Evolutionary conservation across 2,329 filamentous ascomycete genomes (phyloP).

Genomic region (Bipolaris gigantea): DNA sequence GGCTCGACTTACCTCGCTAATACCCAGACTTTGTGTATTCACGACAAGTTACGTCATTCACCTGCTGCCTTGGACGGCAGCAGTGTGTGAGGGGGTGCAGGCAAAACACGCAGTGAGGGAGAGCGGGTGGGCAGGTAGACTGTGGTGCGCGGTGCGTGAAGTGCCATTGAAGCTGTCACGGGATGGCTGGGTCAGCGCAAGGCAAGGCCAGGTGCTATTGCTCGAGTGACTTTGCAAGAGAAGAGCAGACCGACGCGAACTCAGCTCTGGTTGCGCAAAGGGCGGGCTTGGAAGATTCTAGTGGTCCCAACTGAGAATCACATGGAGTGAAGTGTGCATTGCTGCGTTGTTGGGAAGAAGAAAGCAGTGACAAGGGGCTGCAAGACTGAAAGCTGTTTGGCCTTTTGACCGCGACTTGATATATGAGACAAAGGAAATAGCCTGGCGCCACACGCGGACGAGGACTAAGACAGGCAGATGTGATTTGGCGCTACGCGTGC

Average conservation of each 20-base stretch:
- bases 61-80: background rate
- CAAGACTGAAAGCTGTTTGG: background rate
- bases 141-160: background rate
- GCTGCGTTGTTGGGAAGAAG: background rate
- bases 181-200: too few species aligned
- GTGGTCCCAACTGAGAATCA: background rate
- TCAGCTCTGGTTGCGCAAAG: background rate
- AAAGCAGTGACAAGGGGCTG: background rate
- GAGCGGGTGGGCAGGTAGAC: background rate
- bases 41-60: background rate
- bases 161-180: background rate
- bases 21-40: background rate
- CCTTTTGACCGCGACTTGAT: background rate
- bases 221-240: background rate
- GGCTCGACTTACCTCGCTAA: background rate
- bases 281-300: background rate
- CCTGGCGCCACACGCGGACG: slow-evolving; percentile 1
- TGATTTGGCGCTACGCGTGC: slow-evolving; percentile 1
- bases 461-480: background rate
- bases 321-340: background rate
- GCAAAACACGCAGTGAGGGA: too few species aligned
- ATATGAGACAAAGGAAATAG: slow-evolving; percentile 12
- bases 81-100: background rate
- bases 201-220: too few species aligned
- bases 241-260: background rate